phyloP scores from a whole-genome alignment of 1,284 basidiomycete genomes.

The Cutaneotrichosporon curvatum region DNA sequence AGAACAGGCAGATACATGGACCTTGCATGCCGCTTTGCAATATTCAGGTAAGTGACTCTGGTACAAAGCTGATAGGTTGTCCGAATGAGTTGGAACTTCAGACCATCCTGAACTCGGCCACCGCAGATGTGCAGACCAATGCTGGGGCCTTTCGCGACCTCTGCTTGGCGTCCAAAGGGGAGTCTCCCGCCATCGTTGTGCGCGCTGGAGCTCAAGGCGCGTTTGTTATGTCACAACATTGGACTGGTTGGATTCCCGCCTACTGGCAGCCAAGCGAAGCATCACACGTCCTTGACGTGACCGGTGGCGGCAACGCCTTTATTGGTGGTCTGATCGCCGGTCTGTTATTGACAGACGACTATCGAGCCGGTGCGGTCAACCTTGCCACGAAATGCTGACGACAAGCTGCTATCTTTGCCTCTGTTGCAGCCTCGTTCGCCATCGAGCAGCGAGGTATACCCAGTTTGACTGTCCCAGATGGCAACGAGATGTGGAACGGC shows the following conservation, averaged over 20 bases:
- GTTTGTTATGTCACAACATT: conserved; percentile 50
- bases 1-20: conserved; percentile 3
- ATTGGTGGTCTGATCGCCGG: conserved; percentile 76
- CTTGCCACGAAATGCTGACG: neutral
- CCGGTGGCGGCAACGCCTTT: conserved; percentile 83
- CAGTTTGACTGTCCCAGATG: conserved; percentile 37
- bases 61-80: neutral
- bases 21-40: conserved; percentile 22
- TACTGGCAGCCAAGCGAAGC: conserved; percentile 54
- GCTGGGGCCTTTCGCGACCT: conserved; percentile 8
- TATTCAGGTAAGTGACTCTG: conserved; percentile 28
- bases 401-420: conserved; percentile 61
- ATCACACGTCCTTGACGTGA: conserved; percentile 67
- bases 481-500: conserved; percentile 59
- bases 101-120: conserved; percentile 43
- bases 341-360: conserved; percentile 54
- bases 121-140: conserved; percentile 12
- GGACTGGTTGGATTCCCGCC: conserved; percentile 63
- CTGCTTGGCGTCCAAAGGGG: conserved; percentile 40
- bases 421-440: conserved; percentile 70
- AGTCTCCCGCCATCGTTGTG: conserved; percentile 55
- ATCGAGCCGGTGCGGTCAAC: conserved; percentile 54
- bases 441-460: conserved; percentile 79
- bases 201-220: conserved; percentile 70
- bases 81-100: conserved; percentile 51